Evolutionary conservation across 805 yeast species (phyloP).

Genomic region (Teunomyces panamensis): DNA sequence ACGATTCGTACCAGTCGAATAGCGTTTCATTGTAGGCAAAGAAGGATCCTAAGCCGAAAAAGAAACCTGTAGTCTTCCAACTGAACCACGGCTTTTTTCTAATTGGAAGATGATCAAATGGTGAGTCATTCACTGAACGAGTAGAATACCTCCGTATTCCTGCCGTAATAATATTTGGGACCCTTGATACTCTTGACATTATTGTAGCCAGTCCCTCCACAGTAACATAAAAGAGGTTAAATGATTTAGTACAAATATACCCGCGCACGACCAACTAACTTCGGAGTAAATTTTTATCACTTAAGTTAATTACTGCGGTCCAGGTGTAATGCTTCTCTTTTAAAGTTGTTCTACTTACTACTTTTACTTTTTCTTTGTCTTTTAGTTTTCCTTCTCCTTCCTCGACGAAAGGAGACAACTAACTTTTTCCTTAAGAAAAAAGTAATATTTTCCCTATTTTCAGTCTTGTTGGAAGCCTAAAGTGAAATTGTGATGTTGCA

Average conservation of each 20-base stretch:
- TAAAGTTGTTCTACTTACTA: not conserved
- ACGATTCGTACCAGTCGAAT: constrained; percentile 28
- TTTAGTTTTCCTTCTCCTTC: not conserved
- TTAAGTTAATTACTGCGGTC: too few relatives aligned
- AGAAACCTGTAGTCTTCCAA: constrained; percentile 28
- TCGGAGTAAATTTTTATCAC: too few relatives aligned
- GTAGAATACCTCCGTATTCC: constrained; percentile 8
- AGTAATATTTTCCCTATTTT: not conserved
- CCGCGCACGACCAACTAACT: too few relatives aligned
- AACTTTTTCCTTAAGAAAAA: not conserved
- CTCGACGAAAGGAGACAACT: too few relatives aligned
- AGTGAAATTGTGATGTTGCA: not conserved
- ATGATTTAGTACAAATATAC: too few relatives aligned
- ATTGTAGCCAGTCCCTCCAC: not conserved
- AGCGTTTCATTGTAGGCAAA: constrained; percentile 32
- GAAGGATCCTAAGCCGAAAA: constrained; percentile 30
- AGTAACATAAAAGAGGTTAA: not conserved
- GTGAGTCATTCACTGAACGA: constrained; percentile 28
- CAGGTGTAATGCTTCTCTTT: too few relatives aligned
- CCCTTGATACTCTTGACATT: not conserved
- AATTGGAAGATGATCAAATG: constrained; percentile 27
- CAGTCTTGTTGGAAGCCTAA: not conserved
- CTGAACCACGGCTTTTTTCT: constrained; percentile 24
- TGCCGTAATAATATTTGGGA: not conserved
- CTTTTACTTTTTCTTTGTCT: not conserved